Evolutionary conservation across 441 rosid genomes (phyloP), one percentile per base, ranked within the genome.

Genomic region (Aleurites moluccanus): DNA sequence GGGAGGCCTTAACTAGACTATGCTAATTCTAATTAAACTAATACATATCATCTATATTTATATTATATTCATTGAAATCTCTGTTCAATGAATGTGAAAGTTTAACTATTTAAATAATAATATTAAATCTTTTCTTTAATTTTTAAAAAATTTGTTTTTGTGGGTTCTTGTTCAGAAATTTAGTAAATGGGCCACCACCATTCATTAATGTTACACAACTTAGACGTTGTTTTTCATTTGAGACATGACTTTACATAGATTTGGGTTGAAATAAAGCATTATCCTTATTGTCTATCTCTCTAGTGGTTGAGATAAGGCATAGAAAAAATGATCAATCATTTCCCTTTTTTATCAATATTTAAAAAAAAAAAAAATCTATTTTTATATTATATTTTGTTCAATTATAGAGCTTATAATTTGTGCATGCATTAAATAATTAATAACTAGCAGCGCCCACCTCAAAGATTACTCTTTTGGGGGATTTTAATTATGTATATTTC

Each of bases 161-260:
- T 47, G 11, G 0, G 57, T 18, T 18, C 27, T 71, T 6, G 20
- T 44, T 55, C 25, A 10, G 1, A 9, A 18, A 61, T n/a, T 53
- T n/a, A 8, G 10, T 30, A 13, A n/a, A 64, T 65, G 83, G 79
- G 6, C 82, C 83, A 78, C 30, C 66, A 27, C 72, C 73, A 59
- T 82, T 56, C 77, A 82, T 80, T 50, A 77, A 83, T 80, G 81
- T 59, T 33, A 21, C 69, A 23, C 42, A 72, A 70, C 69, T 42
- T 50, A 63, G 73, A 1, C 81, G 56, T 61, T 84, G 74, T 72
- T 69, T 65, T 44, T 57, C 69, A 47, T 59, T 33, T 13, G 38
- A 52, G 77, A 72, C 68, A 63, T 75, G 76, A 77, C 78, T 75
- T 73, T 52, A 3, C 57, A 5, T 59, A 69, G 73, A 75, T 69